phyloP scores from a whole-genome alignment of 2,329 filamentous ascomycete genomes.

The Colletotrichum sublineola region DNA sequence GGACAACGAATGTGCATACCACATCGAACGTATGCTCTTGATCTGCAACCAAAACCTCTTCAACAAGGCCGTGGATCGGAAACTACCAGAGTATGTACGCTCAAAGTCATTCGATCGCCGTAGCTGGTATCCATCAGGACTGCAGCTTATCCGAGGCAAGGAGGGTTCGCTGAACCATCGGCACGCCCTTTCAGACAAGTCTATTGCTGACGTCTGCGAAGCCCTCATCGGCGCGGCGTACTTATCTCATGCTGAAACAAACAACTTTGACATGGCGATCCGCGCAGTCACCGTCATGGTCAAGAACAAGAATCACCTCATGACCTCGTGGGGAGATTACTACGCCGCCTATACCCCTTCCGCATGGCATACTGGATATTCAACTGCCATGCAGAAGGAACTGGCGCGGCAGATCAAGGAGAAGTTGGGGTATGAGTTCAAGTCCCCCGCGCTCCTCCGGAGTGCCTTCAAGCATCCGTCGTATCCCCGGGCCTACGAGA shows the following conservation, averaged over 20 bases:
- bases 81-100: conserved; percentile 81
- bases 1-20: conserved; percentile 86
- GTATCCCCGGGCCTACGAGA: conserved; percentile 79
- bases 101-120: conserved; percentile 86
- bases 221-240: conserved; percentile 91
- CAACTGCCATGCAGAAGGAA: conserved; percentile 77
- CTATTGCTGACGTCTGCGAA: conserved; percentile 93
- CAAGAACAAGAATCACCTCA: conserved; percentile 75
- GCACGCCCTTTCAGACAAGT: conserved; percentile 86
- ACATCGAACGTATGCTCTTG: conserved; percentile 90
- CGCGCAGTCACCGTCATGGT: conserved; percentile 78
- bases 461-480: conserved; percentile 93
- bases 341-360: conserved; percentile 76
- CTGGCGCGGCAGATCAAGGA: conserved; percentile 74
- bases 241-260: conserved; percentile 59
- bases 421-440: conserved; percentile 74
- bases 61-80: conserved; percentile 77
- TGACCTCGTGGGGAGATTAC: conserved; percentile 81
- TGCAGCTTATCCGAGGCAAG: conserved; percentile 82
- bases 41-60: conserved; percentile 94
- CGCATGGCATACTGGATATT: conserved; percentile 73
- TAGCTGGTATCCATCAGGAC: conserved; percentile 88
- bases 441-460: conserved; percentile 79
- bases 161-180: conserved; percentile 62
- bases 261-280: conserved; percentile 69